phyloP scores from a whole-genome alignment of 1,284 basidiomycete genomes.

The Polyporus tsugae region DNA sequence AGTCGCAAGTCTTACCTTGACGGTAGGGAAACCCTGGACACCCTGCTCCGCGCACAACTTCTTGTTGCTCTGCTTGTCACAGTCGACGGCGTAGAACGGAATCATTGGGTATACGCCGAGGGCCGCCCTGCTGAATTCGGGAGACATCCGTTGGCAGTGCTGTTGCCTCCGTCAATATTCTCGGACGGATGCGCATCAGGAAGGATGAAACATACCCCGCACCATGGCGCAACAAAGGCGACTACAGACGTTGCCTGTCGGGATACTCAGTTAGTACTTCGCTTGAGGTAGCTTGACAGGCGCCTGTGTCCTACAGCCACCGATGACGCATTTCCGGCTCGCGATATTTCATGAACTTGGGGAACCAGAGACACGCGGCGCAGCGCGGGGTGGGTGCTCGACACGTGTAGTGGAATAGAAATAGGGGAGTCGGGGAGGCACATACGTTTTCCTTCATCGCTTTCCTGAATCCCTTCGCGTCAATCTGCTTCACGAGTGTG shows the following conservation, averaged over 20 bases:
- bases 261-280: conserved; percentile 12
- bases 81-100: conserved; percentile 91
- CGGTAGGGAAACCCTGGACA: conserved; percentile 93
- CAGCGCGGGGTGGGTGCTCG: background rate
- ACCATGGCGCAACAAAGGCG: conserved; percentile 93
- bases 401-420: background rate
- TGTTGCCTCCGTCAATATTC: conserved; percentile 40
- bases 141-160: conserved; percentile 90
- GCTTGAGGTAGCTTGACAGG: background rate
- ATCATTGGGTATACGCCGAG: conserved; percentile 82
- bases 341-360: background rate
- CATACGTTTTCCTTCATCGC: conserved; percentile 82
- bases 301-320: conserved; percentile 2
- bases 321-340: background rate
- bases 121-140: conserved; percentile 88
- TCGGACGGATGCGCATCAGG: background rate
- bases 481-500: conserved; percentile 79
- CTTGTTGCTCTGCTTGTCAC: conserved; percentile 87
- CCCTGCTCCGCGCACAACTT: conserved; percentile 84
- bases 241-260: conserved; percentile 75
- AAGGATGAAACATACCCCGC: conserved; percentile 65
- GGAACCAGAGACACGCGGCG: background rate
- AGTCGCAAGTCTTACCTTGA: conserved; percentile 63
- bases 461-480: conserved; percentile 76
- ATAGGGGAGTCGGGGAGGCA: conserved; percentile 21